Base-by-base conservation (phyloP, 1,284 basidiomycete species). In the Moniliella sp. region DNA sequence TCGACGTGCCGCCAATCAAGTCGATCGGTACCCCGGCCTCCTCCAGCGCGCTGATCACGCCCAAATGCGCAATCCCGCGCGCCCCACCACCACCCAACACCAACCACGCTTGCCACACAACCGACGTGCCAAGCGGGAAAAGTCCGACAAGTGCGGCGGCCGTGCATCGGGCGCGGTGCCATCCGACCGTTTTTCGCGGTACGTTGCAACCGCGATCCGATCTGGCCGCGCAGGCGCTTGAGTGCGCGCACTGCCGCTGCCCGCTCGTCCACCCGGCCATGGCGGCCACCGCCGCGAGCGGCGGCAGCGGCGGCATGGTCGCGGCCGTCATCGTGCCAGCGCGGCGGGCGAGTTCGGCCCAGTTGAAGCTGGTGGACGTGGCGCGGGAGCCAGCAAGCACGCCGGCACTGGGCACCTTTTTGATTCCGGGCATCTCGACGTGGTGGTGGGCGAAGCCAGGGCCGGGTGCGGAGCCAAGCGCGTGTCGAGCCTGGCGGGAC, bases 51-150 rank as follows among this genome's bases (percentile, higher is more conserved):
- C 77, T 75, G 27, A 99, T 71, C 39, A 88, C 69, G 16, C 83
- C 83, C 40, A 97, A 64, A 65, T 97, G 91, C 1, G 84, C 76
- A 43, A 94, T 75, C 16, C 88, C 88, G 33, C 91, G 72, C 4
- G 86, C 91, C 5, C 91, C 88, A 9, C 88, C 91, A 9, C 88
- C 88, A 12, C 88, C 88, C 0, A 99, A 69, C 3, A 97, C 83
- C 18, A 99, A 66, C 1, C 86, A 9, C 80, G 82, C 54, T 76
- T 80, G 7, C 86, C 88, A 50, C 83, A 91, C 33, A 97, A 69
- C 32, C 86, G 67, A 33, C 88, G 68, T 0, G 88, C 91, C 23
- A 99, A 65, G 23, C 91, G 70, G 9, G 84, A 76, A 62, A 97
- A 94, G 61, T 99, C 88, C 45, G 78, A 84, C 43, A 74, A 71